A percentile compares a stretch with the other conserved stretches of the same genome.
These are phyloP conservation scores for Penicillium sp. DNA, from an alignment of 2,329 filamentous ascomycete species.

Conservation along the genomic window DNA sequence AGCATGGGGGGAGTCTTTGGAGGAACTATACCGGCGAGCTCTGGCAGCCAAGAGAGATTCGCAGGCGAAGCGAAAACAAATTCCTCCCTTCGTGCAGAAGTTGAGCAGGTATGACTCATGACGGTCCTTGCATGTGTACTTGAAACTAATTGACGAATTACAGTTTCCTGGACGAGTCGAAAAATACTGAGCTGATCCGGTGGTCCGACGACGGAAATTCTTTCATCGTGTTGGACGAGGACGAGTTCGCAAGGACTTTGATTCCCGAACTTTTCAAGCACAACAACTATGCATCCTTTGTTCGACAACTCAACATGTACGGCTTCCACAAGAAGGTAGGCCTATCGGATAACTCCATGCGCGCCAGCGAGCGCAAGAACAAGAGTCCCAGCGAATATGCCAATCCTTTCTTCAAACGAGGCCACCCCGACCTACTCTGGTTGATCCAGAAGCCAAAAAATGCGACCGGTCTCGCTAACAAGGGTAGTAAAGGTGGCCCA, in stretches of 20 bases:
- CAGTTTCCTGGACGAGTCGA: constrained; percentile 88
- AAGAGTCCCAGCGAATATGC: constrained; percentile 98
- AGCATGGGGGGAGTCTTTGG: constrained; percentile 60
- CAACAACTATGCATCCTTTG: constrained; percentile 73
- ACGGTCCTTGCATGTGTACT: constrained; percentile 1
- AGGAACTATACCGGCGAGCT: constrained; percentile 73
- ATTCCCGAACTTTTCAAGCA: constrained; percentile 74
- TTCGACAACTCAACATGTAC: constrained; percentile 65
- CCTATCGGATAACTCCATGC: constrained; percentile 94
- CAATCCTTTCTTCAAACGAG: constrained; percentile 91
- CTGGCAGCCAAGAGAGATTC: constrained; percentile 79
- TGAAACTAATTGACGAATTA: neutral
- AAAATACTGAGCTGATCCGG: constrained; percentile 89
- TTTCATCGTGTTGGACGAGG: constrained; percentile 93
- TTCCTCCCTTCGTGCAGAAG: constrained; percentile 96
- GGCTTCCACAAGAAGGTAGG: constrained; percentile 68
- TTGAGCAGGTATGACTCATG: constrained; percentile 70
- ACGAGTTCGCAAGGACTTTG: constrained; percentile 71
- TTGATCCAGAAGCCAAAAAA: constrained; percentile 93
- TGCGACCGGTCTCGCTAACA: constrained; percentile 51
- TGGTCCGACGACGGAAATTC: constrained; percentile 97
- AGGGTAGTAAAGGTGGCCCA: constrained; percentile 44
- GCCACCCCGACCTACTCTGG: constrained; percentile 88
- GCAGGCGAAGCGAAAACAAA: constrained; percentile 85
- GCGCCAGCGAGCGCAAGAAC: constrained; percentile 91